Evolutionary conservation across 192 early-diverging fungal genomes (phyloP), one percentile per base, ranked within the genome.

Genomic region (Mortierella claussenii): DNA sequence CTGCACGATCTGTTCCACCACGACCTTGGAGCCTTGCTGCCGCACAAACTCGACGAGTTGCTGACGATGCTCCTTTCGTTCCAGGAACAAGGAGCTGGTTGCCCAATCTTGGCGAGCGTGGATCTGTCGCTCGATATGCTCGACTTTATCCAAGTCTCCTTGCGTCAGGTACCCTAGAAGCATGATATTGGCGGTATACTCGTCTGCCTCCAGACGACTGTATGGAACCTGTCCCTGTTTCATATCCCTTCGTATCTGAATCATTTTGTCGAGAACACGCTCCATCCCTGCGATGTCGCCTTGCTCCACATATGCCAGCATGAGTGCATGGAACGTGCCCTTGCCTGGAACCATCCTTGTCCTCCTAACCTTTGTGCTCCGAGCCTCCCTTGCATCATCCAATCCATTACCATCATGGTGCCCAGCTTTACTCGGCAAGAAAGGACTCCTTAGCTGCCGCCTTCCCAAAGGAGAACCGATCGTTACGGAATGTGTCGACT

Each of bases 181-280:
- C 73, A 76, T 55, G 36, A 76, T 76, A 4, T 61, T 76, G 34
- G 73, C 73, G 6, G 73, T 76, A 46, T 67, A 66, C 27, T 76
- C 73, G 40, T 76, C 73, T 17, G 73, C 64, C 0, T 67, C 52
- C 44, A 76, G 40, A 55, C 66, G 11, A 1, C 65, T 33, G 23
- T 26, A 23, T 23, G 58, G 44, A 32, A 40, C 26, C 24, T 26
- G 4, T n/a, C n/a, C 27, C 15, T 52, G 47, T 24, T 42, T 31
- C 17, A 34, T 27, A 3, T 42, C 10, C 26, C 18, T 24, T 8
- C 27, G 32, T 6, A 4, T 28, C 13, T 43, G 55, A 21, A 67
- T 76, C 73, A 76, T 61, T 40, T 76, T 76, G 53, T 67, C 59
- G 15, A 76, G 37, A n/a, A 76, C 51, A 3, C 73, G 64, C 40